Base-by-base conservation (phyloP, 2,329 filamentous ascomycete genomes). In the Ceratocystis destructans region DNA sequence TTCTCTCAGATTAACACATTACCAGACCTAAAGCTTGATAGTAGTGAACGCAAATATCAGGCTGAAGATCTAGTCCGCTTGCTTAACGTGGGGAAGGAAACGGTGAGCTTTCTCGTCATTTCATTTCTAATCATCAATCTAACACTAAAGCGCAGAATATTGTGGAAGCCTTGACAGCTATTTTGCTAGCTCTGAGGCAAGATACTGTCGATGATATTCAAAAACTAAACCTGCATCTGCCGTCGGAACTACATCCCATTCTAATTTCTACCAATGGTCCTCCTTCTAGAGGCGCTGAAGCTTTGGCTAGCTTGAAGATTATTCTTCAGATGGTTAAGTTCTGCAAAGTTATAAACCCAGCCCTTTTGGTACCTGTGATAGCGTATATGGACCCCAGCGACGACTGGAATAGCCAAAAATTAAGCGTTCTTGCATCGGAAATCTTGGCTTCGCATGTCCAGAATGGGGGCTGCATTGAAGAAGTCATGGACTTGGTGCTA, bases 401-500 rank as follows among this genome's bases (percentile, higher is more conserved):
- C 28, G 2, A 22, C 15, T 65, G 57, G 53, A 46, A 44, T 17
- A 46, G 37, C 33, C 10, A 17, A 5, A 22, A 8, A 15, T 8
- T 64, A 5, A 22, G n/a, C 28, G 12, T 2, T 5, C 1, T 44
- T 44, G 25, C 65, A 1, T 17, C n/a, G 25, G 46, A 65, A n/a
- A 28, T 65, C 25, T 31, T 65, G 44, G 20, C 15, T 2, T 20
- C 5, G 2, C 37, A 45, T 31, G 46, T 50, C n/a, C 45, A 25
- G 20, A 28, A 45, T 59, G 48, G 22, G 2, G n/a, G 25, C 15
- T 17, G 20, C 10, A 10, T 55, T 2, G 62, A 64, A 10, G 63
- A 45, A 33, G 22, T 61, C 25, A 62, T 68, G 59, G 66, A 68
- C 50, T 15, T 25, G n/a, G 31, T 65, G 2, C 48, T 68, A 5